A percentile compares a stretch with the other conserved stretches of the same genome.
These are phyloP conservation scores for Penicillium herquei DNA, from an alignment of 495 filamentous ascomycete species.

Conservation along the genomic window DNA sequence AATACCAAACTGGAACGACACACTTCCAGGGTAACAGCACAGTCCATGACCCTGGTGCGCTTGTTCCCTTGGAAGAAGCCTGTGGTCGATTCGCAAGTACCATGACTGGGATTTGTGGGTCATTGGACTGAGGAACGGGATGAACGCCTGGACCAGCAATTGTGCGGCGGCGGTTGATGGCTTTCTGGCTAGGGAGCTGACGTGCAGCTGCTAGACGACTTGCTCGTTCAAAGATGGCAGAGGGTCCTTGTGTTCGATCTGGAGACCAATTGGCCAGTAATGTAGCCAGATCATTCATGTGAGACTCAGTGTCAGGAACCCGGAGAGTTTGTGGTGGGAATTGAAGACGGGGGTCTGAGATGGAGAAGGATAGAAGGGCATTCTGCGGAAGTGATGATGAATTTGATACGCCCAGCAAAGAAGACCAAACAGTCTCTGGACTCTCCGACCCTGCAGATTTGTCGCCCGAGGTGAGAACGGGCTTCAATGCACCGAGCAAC, in stretches of 20 bases:
- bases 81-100: conserved; percentile 58
- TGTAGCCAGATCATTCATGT: conserved; percentile 52
- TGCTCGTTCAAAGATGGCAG: conserved; percentile 66
- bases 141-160: conserved; percentile 58
- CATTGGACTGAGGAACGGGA: conserved; percentile 58
- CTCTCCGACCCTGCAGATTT: conserved; percentile 28
- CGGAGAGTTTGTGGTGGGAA: conserved; percentile 56
- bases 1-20: conserved; percentile 81
- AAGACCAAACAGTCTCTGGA: conserved; percentile 58
- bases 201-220: conserved; percentile 60
- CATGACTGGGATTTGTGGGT: conserved; percentile 80
- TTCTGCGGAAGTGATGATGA: conserved; percentile 72
- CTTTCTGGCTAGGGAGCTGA: conserved; percentile 74
- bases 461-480: conserved; percentile 36
- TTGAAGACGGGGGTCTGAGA: conserved; percentile 76
- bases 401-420: conserved; percentile 69
- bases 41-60: conserved; percentile 75
- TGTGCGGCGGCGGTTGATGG: conserved; percentile 81
- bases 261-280: conserved; percentile 68
- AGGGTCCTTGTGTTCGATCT: conserved; percentile 54
- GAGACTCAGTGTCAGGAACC: conserved; percentile 28
- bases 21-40: conserved; percentile 91
- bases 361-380: conserved; percentile 67
- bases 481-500: conserved; percentile 67
- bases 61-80: conserved; percentile 30